Base-by-base conservation (phyloP, 1,284 basidiomycete genomes). In the Ustilago sp. region DNA sequence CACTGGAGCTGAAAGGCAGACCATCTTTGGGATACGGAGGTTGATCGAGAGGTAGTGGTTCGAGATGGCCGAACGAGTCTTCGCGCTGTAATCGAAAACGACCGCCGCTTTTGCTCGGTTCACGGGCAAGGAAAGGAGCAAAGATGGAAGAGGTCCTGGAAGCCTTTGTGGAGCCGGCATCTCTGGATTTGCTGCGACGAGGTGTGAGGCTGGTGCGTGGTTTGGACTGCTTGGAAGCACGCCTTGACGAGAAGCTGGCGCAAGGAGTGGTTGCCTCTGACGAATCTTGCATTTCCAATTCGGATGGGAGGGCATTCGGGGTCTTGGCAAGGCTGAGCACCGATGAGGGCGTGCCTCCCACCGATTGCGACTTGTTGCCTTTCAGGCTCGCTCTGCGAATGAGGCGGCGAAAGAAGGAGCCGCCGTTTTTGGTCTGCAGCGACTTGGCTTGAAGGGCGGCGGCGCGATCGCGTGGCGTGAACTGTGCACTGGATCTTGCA, bases 331-430 rank as follows among this genome's bases (percentile, higher is more conserved):
- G 43, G 54, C 54, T 54, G 55, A 55, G 39, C n/a, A 36, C 32
- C 34, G 12, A 15, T 4, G 60, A 41, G 1, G 74, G 39, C 2
- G 43, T 54, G n/a, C 54, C 57, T 34, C 63, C 57, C 13, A 64
- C 53, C 34, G 75, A 77, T n/a, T 74, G 67, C 35, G 75, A 70
- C 61, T 74, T 67, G 38, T 53, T 77, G 63, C 70, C 50, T 19
- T 67, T 73, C 28, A 70, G 41, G 47, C 75, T 77, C 19, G 70
- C 67, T 57, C 70, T 63, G 31, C 75, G 66, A 35, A 77, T 77
- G 43, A 77, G 63, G 8, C 68, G 54, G n/a, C 75, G 70, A 31
- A 77, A 63, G 57, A 72, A 63, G 23, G 66, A 66, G 13, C 48
- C 69, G 28, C 63, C 63, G 7, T 31, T 54, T 47, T 73, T 77